Percentiles rank a stretch among this genome's conserved stretches.
These are phyloP conservation scores for Boletus pseudopeckii DNA, from an alignment of 768 basidiomycete species.

Conservation along the genomic window DNA sequence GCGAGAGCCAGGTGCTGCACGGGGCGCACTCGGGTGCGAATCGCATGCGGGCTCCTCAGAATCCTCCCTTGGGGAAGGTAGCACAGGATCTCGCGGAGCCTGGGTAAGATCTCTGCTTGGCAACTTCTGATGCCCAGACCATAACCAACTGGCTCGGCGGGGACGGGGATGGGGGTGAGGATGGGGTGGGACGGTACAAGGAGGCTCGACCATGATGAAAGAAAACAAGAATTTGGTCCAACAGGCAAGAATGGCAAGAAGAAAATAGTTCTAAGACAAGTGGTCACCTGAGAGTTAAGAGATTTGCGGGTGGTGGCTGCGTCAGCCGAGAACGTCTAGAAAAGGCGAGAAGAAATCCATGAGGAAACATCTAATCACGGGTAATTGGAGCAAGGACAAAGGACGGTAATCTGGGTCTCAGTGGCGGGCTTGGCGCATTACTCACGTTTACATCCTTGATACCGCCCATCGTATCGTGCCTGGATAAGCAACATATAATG, in stretches of 20 bases:
- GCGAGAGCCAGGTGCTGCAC: conserved; percentile 1
- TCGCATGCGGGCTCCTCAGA: not conserved
- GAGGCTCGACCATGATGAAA: conserved; percentile 24
- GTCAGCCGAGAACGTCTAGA: conserved; percentile 28
- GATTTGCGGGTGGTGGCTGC: conserved; percentile 28
- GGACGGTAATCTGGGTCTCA: conserved; percentile 7
- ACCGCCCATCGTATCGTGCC: conserved; percentile 20
- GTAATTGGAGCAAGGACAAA: not conserved
- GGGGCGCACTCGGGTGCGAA: not conserved
- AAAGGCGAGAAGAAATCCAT: conserved; percentile 19
- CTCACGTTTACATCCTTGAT: conserved; percentile 31
- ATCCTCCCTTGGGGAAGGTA: conserved; percentile 17
- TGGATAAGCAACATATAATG: not conserved
- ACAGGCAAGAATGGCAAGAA: conserved; percentile 5
- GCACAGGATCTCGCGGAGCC: conserved; percentile 15
- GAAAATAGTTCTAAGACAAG: conserved; percentile 12
- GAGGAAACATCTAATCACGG: conserved; percentile 10
- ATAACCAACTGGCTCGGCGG: conserved; percentile 28
- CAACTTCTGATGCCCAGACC: conserved; percentile 25
- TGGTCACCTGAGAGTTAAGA: conserved; percentile 32
- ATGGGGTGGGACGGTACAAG: not conserved
- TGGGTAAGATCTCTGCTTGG: conserved; percentile 15
- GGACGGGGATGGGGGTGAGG: conserved; percentile 21
- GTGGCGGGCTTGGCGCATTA: conserved; percentile 22
- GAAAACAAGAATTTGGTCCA: conserved; percentile 1